Evolutionary conservation across 2,329 filamentous ascomycete species (phyloP).

Genomic region (Lasiodiplodia citricola): DNA sequence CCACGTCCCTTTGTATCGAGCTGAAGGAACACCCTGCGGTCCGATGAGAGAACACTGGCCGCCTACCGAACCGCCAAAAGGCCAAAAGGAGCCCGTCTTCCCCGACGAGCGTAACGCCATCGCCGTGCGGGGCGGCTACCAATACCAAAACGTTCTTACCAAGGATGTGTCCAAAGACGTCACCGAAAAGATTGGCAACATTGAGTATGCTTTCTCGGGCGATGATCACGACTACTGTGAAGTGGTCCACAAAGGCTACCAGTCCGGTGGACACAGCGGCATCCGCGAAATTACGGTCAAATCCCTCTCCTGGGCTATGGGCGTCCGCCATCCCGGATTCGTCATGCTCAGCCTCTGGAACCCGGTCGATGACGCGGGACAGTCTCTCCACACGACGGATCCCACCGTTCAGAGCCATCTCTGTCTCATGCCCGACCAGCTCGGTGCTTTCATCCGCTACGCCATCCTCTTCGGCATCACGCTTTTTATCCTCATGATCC

Average conservation of each 20-base stretch:
- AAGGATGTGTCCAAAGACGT: conserved; percentile 76
- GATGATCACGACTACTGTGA: conserved; percentile 99
- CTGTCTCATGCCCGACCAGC: conserved; percentile 87
- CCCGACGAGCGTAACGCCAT: conserved; percentile 79
- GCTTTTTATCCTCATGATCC: conserved; percentile 52
- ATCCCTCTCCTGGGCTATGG: conserved; percentile 95
- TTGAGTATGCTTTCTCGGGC: conserved; percentile 87
- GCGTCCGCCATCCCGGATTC: conserved; percentile 85
- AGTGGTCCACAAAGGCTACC: conserved; percentile 73
- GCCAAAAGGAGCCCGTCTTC: conserved; percentile 59
- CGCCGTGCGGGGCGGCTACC: conserved; percentile 78
- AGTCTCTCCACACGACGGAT: conserved; percentile 43
- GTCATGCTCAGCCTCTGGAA: conserved; percentile 91
- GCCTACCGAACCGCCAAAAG: conserved; percentile 66
- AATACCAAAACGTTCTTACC: conserved; percentile 94
- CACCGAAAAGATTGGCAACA: conserved; percentile 77
- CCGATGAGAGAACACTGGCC: conserved; percentile 84
- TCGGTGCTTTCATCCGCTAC: conserved; percentile 84
- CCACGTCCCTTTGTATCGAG: conserved; percentile 87
- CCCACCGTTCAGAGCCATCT: conserved; percentile 83
- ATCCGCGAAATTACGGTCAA: conserved; percentile 90
- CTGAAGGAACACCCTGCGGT: conserved; percentile 83
- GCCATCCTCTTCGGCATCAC: conserved; percentile 64
- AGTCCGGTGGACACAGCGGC: conserved; percentile 59
- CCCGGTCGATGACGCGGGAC: conserved; percentile 67